Evolutionary conservation across 2,329 filamentous ascomycete species (phyloP), one percentile per base, ranked within the genome.

Genomic region (Rhynchosporium graminicola): DNA sequence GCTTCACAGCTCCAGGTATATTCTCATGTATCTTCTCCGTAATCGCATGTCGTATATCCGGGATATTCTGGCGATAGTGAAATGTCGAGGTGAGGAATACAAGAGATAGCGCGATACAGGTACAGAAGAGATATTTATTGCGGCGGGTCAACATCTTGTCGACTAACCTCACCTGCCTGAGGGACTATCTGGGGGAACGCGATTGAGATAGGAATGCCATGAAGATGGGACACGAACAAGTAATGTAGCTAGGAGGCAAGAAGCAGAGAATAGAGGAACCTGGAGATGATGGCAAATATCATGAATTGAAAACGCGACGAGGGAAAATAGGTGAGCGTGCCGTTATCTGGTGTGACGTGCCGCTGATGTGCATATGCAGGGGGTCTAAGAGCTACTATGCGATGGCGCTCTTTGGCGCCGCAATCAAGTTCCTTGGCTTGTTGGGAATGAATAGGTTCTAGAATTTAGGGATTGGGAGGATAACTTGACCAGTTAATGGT

Each of bases 21-120:
- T 52, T 56, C 8, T 60, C 62, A n/a, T 62, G 61, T 1, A 58
- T 40, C 38, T 62, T 56, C 26, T 60, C 52, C 3, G 47, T 28
- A 20, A 51, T 42, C 5, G 26, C 20, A 29, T n/a, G n/a, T 13
- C 55, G 54, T 5, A 48, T 1, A 6, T 46, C 56, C 13, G 50
- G 40, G 36, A 55, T 38, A 3, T 31, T 40, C 15, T 12, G 28
- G 13, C 47, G 63, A 56, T 38, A 63, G 57, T 60, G 59, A 40
- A 57, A 62, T 20, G 47, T 52, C 13, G 64, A 54, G 56, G 62
- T 47, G 45, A 66, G 42, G n/a, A 66, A 45, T 12, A 65, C 46
- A 3, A 63, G 48, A 36, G 54, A 43, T 54, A 62, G 20, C 6
- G 62, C 20, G 20, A 20, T 20, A 20, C 20, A 55, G 20, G 33